A percentile compares a stretch with the other conserved stretches of the same genome.
These are phyloP conservation scores for Glomus cerebriforme DNA, from an alignment of 192 early-diverging fungal species.

Conservation along the genomic window DNA sequence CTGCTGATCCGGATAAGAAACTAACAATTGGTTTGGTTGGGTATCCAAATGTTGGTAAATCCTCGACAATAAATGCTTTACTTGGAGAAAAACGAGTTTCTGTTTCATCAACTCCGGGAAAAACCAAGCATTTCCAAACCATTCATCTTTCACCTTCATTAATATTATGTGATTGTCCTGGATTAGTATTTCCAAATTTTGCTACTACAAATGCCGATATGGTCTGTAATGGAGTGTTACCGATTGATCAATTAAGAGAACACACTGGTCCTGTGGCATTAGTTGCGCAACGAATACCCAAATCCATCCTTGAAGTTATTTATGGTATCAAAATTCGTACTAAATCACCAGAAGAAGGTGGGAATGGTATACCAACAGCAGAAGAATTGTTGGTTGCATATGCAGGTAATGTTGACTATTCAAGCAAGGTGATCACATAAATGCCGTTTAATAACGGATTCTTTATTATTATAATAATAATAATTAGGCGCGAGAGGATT, in stretches of 20 bases:
- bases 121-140: slow-evolving; percentile 99
- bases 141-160: slow-evolving; percentile 84
- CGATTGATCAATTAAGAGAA: slow-evolving; percentile 98
- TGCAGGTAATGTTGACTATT: slow-evolving; percentile 57
- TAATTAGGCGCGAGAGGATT: slow-evolving; percentile 82
- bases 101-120: slow-evolving; percentile 96
- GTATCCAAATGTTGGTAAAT: slow-evolving; percentile 99
- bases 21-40: slow-evolving; percentile 95
- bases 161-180: slow-evolving; percentile 98
- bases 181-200: slow-evolving; percentile 98
- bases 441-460: neutral
- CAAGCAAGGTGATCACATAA: neutral
- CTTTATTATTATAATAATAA: neutral
- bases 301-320: slow-evolving; percentile 81
- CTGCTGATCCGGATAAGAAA: slow-evolving; percentile 48
- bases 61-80: slow-evolving; percentile 96
- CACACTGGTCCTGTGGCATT: slow-evolving; percentile 84
- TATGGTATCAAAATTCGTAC: slow-evolving; percentile 92
- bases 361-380: slow-evolving; percentile 75
- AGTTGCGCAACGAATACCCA: slow-evolving; percentile 82
- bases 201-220: slow-evolving; percentile 98
- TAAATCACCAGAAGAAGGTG: slow-evolving; percentile 74
- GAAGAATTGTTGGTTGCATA: slow-evolving; percentile 91
- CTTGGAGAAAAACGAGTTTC: slow-evolving; percentile 93
- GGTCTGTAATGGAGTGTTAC: slow-evolving; percentile 98